Evolutionary conservation across 1,284 basidiomycete genomes (phyloP).

Genomic region (Ganoderma lingzhi): DNA sequence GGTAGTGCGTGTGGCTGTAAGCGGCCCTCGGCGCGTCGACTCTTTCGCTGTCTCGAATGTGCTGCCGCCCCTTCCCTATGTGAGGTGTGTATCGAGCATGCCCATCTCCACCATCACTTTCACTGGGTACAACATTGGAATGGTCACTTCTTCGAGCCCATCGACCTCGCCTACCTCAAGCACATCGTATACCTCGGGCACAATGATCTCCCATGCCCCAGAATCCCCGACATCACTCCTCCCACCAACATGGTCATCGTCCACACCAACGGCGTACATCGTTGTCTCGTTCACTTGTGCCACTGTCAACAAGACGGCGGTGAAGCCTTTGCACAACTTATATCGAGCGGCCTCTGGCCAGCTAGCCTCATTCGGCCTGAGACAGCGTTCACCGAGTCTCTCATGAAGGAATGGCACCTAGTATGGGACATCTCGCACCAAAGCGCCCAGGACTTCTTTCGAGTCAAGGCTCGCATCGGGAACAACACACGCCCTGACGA

Average conservation of each 20-base stretch:
- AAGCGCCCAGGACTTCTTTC: not conserved
- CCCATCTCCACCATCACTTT: not conserved
- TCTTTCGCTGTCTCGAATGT: not conserved
- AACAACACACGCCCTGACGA: not conserved
- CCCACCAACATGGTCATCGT: not conserved
- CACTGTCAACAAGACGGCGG: not conserved
- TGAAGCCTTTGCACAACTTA: not conserved
- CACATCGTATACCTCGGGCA: not conserved
- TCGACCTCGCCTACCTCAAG: not conserved
- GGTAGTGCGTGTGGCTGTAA: not conserved
- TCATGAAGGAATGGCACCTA: constrained; percentile 1
- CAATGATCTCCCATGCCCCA: not conserved
- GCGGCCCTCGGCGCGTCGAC: not conserved
- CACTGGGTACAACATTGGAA: not conserved
- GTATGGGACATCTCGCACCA: not conserved
- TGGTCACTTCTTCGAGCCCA: not conserved
- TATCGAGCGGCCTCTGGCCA: not conserved
- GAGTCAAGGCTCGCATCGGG: not conserved
- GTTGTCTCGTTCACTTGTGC: not conserved
- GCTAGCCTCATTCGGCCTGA: not conserved
- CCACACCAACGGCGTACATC: not conserved
- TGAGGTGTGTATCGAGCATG: not conserved
- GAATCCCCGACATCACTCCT: not conserved
- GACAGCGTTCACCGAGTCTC: not conserved
- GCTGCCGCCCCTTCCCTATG: not conserved